Percentiles rank a stretch among this genome's conserved stretches.
Evolutionary conservation across 116 monocot genomes (phyloP).

Genomic region (Iris pallida): DNA sequence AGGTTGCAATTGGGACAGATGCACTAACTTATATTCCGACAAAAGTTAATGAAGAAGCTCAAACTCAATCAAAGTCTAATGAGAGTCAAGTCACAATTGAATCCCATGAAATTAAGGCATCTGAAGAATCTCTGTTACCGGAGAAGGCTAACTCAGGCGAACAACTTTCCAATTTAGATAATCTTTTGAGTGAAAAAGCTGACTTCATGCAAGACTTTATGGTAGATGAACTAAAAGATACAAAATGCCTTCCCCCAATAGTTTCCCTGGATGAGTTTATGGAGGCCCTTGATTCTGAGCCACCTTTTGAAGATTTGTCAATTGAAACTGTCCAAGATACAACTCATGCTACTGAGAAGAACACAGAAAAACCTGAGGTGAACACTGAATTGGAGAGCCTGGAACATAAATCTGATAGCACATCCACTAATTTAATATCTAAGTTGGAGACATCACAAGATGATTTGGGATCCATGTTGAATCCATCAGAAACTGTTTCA

Average conservation of each 20-base stretch:
- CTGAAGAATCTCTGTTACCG: slow-evolving; percentile 2
- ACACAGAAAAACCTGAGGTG: slow-evolving; percentile 17
- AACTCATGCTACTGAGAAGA: slow-evolving; percentile 11
- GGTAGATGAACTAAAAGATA: slow-evolving; percentile 66
- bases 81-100: slow-evolving; percentile 8
- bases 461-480: slow-evolving; percentile 5
- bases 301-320: slow-evolving; percentile 67
- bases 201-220: slow-evolving; percentile 83
- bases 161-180: slow-evolving; percentile 18
- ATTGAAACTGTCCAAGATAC: slow-evolving; percentile 17
- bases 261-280: slow-evolving; percentile 92
- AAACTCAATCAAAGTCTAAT: slow-evolving; percentile 15
- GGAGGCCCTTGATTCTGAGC: slow-evolving; percentile 76
- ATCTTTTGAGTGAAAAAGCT: slow-evolving; percentile 38
- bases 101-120: slow-evolving; percentile 15
- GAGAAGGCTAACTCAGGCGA: slow-evolving; percentile 27
- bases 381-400: slow-evolving; percentile 6
- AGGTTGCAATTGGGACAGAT: slow-evolving; percentile 54
- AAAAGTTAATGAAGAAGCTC: slow-evolving; percentile 21
- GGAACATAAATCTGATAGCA: slow-evolving; percentile 3
- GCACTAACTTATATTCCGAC: slow-evolving; percentile 14
- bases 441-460: slow-evolving; percentile 12
- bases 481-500: slow-evolving; percentile 1
- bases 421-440: slow-evolving; percentile 6
- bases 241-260: slow-evolving; percentile 61